A percentile compares a stretch with the other conserved stretches of the same genome.
These are phyloP conservation scores for Exophiala aquamarina DNA, from an alignment of 2,329 filamentous ascomycete genomes.

Conservation along the genomic window DNA sequence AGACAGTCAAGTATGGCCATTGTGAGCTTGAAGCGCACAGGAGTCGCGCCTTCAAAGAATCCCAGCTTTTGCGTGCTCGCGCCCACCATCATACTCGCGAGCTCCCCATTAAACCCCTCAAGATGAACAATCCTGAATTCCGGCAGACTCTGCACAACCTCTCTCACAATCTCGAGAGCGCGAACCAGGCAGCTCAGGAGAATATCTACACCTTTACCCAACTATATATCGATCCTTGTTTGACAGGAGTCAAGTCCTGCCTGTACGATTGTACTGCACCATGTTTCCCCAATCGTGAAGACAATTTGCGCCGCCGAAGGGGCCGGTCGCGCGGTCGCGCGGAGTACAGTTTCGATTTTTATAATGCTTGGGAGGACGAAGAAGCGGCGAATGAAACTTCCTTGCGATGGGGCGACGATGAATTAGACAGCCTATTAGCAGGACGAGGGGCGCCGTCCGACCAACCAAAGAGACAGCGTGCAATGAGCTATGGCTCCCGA, in stretches of 20 bases:
- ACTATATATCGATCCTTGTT: conserved; percentile 78
- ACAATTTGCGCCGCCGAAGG: conserved; percentile 70
- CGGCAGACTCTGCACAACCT: conserved; percentile 93
- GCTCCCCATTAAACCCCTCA: conserved; percentile 7
- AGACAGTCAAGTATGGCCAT: conserved; percentile 17
- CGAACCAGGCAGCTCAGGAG: conserved; percentile 87
- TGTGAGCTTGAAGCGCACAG: conserved; percentile 12
- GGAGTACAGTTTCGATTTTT: conserved; percentile 92
- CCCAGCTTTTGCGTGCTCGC: neutral
- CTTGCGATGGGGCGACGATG: conserved; percentile 77
- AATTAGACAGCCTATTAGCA: conserved; percentile 79
- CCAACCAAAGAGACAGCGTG: conserved; percentile 71
- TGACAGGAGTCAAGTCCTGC: conserved; percentile 65
- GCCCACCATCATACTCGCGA: neutral
- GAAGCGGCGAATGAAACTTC: conserved; percentile 56
- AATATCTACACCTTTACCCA: conserved; percentile 88
- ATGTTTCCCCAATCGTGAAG: conserved; percentile 67
- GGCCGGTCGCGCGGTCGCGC: conserved; percentile 61
- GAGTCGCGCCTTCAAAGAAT: conserved; percentile 9
- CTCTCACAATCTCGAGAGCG: conserved; percentile 83
- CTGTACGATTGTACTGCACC: conserved; percentile 69
- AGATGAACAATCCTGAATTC: conserved; percentile 47
- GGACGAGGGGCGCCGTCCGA: conserved; percentile 51
- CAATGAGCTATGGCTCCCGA: conserved; percentile 86
- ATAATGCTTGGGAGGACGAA: conserved; percentile 88